phyloP scores from a whole-genome alignment of 495 filamentous ascomycete genomes.

The Durotheca rogersii region DNA sequence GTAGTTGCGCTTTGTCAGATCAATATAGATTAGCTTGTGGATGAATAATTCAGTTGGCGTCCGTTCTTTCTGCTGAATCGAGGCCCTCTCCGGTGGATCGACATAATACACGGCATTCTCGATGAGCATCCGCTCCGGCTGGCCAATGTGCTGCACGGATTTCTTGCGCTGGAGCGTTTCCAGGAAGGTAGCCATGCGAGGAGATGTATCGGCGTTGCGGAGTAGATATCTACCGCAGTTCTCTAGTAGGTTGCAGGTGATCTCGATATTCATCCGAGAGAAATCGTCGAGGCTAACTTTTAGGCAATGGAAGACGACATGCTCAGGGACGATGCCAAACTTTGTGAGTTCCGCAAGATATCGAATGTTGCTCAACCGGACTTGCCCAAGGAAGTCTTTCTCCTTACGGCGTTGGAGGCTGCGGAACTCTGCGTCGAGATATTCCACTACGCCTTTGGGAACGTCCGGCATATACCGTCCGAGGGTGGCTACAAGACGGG shows the following conservation, averaged over 20 bases:
- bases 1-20: slow-evolving; percentile 92
- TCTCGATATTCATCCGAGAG: slow-evolving; percentile 97
- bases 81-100: slow-evolving; percentile 87
- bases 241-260: slow-evolving; percentile 95
- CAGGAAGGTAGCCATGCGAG: slow-evolving; percentile 88
- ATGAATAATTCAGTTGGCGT: slow-evolving; percentile 92
- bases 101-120: slow-evolving; percentile 99
- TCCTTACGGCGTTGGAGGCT: slow-evolving; percentile 97
- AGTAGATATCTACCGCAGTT: slow-evolving; percentile 95
- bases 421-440: slow-evolving; percentile 95
- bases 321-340: slow-evolving; percentile 96
- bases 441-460: slow-evolving; percentile 84
- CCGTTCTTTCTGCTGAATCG: slow-evolving; percentile 93
- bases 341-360: slow-evolving; percentile 98
- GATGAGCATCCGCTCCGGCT: slow-evolving; percentile 96
- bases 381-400: slow-evolving; percentile 94
- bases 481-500: slow-evolving; percentile 88
- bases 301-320: slow-evolving; percentile 98
- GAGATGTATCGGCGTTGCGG: slow-evolving; percentile 89
- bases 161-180: slow-evolving; percentile 97
- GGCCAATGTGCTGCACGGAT: slow-evolving; percentile 87
- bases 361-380: slow-evolving; percentile 90
- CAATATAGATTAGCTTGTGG: slow-evolving; percentile 83
- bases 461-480: slow-evolving; percentile 93
- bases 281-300: slow-evolving; percentile 98